Percentiles rank a stretch among this genome's conserved stretches.
Conservation (phyloP, 2,329 filamentous ascomycete genomes). For the Cryphonectria nitschkei region DNA sequence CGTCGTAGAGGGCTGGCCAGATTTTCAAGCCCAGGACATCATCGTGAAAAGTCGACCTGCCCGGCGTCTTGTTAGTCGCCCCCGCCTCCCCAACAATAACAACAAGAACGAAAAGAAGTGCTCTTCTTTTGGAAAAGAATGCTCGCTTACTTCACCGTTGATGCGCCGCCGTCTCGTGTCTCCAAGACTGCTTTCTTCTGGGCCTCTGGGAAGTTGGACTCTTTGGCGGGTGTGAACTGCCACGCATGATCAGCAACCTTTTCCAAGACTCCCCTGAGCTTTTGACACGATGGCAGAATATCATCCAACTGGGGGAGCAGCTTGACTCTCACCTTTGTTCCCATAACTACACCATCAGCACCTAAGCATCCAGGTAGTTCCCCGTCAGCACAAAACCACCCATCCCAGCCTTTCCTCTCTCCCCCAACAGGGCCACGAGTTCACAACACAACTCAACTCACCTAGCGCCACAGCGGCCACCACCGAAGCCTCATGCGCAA, state of each 20-base stretch:
- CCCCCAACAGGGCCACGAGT: background rate
- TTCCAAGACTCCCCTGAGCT: background rate
- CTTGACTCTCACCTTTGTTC: constrained; percentile 39
- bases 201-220: constrained; percentile 47
- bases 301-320: background rate
- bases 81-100: too few species aligned
- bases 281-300: background rate
- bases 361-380: constrained; percentile 35
- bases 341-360: constrained; percentile 49
- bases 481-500: constrained; percentile 58
- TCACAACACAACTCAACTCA: constrained; percentile 34
- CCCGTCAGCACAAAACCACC: background rate
- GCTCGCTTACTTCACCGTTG: constrained; percentile 48
- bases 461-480: constrained; percentile 60
- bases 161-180: constrained; percentile 47
- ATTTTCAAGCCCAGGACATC: constrained; percentile 42
- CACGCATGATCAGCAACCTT: background rate
- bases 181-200: constrained; percentile 47
- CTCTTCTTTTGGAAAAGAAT: background rate
- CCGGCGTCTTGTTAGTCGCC: background rate
- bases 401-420: background rate
- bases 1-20: constrained; percentile 50
- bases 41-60: constrained; percentile 46
- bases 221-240: constrained; percentile 49
- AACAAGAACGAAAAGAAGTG: too few species aligned